Evolutionary conservation across 331 rosid genomes (phyloP), one percentile per base, ranked within the genome.

Genomic region (Prunus yedoensis): DNA sequence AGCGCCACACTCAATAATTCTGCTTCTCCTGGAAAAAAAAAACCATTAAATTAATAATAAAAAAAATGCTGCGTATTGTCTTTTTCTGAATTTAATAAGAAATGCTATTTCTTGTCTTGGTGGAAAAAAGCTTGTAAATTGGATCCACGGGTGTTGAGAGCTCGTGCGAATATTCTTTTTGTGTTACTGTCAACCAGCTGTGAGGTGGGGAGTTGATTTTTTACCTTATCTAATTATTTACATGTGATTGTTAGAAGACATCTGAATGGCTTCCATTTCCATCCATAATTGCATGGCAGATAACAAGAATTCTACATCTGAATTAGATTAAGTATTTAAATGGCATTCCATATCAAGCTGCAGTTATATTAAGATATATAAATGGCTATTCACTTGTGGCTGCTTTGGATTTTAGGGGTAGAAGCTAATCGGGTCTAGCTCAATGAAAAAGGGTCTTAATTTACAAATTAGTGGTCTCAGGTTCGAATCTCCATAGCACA

Each of bases 401-500:
- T 38, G 9, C 43, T 38, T 38, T 6, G 41, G 41, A 35, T 6
- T 35, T 35, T 35, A 35, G 41, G 41, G 9, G 41, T 35, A 35
- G 41, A 35, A 35, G 41, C 2, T 6, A 35, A 35, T 1, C 41
- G 2, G 38, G 38, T 38, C 9, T 38, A 38, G 0, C 43, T 38
- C 2, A 38, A 5, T 6, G 9, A 38, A 38, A 38, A 38, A 7
- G 0, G 0, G 5, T 38, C 2, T 38, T 38, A 38, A 38, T 38
- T 6, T 38, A 2, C 0, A 38, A 5, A 38, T 7, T 38, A 38
- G 43, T 38, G 2, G 2, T 38, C 2, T 38, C 0, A 1, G 0
- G 2, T 38, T 38, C 0, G 0, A 38, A 38, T 7, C 0, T 7
- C 8, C 43, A 6, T 38, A 8, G 2, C 2, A 38, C 2, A 35